These are phyloP conservation scores for Globisporangium carolinianum DNA, from an alignment of 352 stramenopile genomes.

Conservation along the genomic window DNA sequence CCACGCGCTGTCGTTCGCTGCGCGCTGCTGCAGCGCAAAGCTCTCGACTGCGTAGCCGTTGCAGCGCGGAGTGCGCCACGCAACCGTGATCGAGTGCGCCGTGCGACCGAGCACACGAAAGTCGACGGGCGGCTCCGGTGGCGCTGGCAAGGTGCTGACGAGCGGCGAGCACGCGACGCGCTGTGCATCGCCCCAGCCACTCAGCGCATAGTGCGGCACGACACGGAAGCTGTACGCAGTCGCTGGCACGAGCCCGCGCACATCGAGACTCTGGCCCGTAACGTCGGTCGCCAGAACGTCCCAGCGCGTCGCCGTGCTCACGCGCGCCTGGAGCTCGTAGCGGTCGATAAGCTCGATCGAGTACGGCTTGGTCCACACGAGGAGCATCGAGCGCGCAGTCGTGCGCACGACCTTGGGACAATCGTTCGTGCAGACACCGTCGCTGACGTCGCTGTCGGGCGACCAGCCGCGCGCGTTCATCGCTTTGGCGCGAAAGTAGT, in stretches of 20 bases:
- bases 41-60: slow-evolving; percentile 34
- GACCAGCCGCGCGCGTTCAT: slow-evolving; percentile 47
- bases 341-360: slow-evolving; percentile 34
- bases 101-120: slow-evolving; percentile 29
- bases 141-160: slow-evolving; percentile 18
- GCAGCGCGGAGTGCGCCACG: slow-evolving; percentile 40
- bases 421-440: slow-evolving; percentile 50
- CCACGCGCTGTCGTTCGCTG: slow-evolving; percentile 3
- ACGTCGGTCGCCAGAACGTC: slow-evolving; percentile 15
- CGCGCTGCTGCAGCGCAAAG: slow-evolving; percentile 16
- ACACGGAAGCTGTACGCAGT: slow-evolving; percentile 46
- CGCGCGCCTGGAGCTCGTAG: slow-evolving; percentile 35
- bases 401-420: slow-evolving; percentile 29
- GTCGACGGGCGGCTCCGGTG: slow-evolving; percentile 28
- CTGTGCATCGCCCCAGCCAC: slow-evolving; percentile 26
- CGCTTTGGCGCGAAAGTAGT: slow-evolving; percentile 42
- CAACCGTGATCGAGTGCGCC: slow-evolving; percentile 24
- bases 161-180: slow-evolving; percentile 24
- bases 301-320: slow-evolving; percentile 35
- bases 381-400: slow-evolving; percentile 20
- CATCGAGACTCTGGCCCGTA: slow-evolving; percentile 15
- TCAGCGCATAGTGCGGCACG: slow-evolving; percentile 30
- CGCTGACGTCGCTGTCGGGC: slow-evolving; percentile 34
- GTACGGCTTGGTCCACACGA: slow-evolving; percentile 53
- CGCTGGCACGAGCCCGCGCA: slow-evolving; percentile 25